Evolutionary conservation across 176 grass and related monocot genomes (phyloP).

Genomic region (Miscanthus lutarioriparius): DNA sequence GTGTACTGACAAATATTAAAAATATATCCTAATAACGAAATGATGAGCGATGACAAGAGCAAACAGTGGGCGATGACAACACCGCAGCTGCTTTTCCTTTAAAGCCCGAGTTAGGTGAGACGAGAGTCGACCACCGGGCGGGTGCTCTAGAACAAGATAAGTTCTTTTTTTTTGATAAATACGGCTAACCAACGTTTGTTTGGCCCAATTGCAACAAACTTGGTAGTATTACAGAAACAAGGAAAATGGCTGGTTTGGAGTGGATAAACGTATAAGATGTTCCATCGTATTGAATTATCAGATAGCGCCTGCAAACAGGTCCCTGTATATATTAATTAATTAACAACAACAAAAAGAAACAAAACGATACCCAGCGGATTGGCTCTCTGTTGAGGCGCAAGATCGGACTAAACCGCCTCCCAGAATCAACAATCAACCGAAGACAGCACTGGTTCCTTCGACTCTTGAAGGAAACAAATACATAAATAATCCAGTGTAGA

Average conservation of each 20-base stretch:
- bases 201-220: no score
- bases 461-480: not conserved
- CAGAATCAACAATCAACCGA: not conserved
- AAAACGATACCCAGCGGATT: not conserved
- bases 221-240: no score
- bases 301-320: not conserved
- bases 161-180: no score
- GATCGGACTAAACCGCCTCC: conserved; percentile 1
- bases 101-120: conserved; percentile 12
- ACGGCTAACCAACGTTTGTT: no score
- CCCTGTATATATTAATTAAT: not conserved
- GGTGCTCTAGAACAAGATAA: no score
- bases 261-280: no score
- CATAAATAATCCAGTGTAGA: not conserved
- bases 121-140: not conserved
- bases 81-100: not conserved
- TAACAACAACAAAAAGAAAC: no score
- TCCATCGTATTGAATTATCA: no score
- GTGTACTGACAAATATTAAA: not conserved
- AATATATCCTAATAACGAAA: not conserved
- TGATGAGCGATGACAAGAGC: not conserved
- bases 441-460: not conserved
- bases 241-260: no score
- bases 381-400: not conserved
- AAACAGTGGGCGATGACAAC: not conserved